Base-by-base conservation (phyloP, 495 filamentous ascomycete genomes). In the Penicillium psychrofluorescens region DNA sequence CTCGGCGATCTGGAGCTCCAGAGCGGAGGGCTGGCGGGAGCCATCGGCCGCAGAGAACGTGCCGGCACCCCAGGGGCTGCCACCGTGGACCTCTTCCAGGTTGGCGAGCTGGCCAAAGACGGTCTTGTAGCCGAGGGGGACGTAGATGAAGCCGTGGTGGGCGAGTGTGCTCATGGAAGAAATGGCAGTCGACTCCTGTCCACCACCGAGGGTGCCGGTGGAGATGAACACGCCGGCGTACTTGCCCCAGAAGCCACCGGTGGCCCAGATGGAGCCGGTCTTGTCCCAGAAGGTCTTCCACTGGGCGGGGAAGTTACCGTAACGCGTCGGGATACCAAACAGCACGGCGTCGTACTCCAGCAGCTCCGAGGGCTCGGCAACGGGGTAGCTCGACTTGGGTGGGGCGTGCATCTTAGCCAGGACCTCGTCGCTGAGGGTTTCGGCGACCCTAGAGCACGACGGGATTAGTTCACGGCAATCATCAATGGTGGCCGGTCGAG, bases 281-380 rank as follows among this genome's bases (percentile, higher is more conserved):
- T 76, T 72, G 74, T 94, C 87, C 84, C 83, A 90, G 78, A 90
- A 94, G 35, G 80, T 62, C 77, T 90, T 96, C 85, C 85, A 97
- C 70, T 98, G 92, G 27, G 84, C 90, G 34, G 92, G 90, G 77
- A 95, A 95, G 80, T 95, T 99, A 63, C 92, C 92, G 72, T 86
- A 99, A 44, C 92, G 84, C n/a, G 92, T 99, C 29, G 92, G 92
- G 66, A 99, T 90, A 54, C 94, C 94, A 49, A 99, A 78, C 32
- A 99, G 83, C 68, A 99, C 83, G 60, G 74, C 92, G 60, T 97
- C 90, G 71, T 92, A 96, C 43, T 78, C 45, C 49, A 79, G 74
- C n/a, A 96, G 80, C 10, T 64, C 71, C 6, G 71, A 59, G 15
- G 88, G 81, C 58, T 84, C 79, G 54, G 83, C 68, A 41, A 83